phyloP scores from a whole-genome alignment of 192 early-diverging fungal species.

The Geranomyces michiganensis region DNA sequence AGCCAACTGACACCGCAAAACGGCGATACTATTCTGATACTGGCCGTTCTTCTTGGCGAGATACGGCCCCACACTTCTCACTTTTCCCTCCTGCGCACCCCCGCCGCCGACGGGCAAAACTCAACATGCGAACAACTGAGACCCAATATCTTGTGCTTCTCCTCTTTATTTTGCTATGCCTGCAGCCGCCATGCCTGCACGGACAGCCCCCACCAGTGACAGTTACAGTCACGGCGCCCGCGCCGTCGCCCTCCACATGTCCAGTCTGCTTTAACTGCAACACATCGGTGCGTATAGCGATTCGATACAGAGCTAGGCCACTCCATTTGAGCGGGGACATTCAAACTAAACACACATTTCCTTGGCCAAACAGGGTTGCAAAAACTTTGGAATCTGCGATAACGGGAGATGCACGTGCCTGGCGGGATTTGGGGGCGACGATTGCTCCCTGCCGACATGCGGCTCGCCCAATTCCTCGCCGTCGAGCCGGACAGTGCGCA shows the following conservation, averaged over 20 bases:
- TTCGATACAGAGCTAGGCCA: too few relatives aligned
- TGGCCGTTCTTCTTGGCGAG: too few relatives aligned
- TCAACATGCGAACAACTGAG: too few relatives aligned
- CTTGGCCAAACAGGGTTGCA: slow-evolving; percentile 34
- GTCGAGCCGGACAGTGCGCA: slow-evolving; percentile 11
- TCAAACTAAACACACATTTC: neutral
- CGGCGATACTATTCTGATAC: too few relatives aligned
- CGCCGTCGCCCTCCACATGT: neutral
- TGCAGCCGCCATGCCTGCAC: too few relatives aligned
- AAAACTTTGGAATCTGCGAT: slow-evolving; percentile 48
- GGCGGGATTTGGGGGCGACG: slow-evolving; percentile 47
- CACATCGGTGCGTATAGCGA: slow-evolving; percentile 24
- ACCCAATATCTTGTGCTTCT: too few relatives aligned
- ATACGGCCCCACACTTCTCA: too few relatives aligned
- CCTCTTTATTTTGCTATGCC: too few relatives aligned
- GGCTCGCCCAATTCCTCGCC: slow-evolving; percentile 26
- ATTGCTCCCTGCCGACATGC: slow-evolving; percentile 39
- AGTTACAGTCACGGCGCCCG: slow-evolving; percentile 15
- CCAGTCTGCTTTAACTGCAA: slow-evolving; percentile 49
- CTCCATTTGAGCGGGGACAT: neutral
- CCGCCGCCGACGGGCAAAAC: too few relatives aligned
- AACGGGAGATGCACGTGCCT: slow-evolving; percentile 37
- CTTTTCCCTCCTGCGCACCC: too few relatives aligned
- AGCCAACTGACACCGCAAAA: too few relatives aligned
- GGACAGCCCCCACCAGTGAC: slow-evolving; percentile 16